phyloP scores from a whole-genome alignment of 1,284 basidiomycete genomes.

The Sanghuangporus sanghuang region DNA sequence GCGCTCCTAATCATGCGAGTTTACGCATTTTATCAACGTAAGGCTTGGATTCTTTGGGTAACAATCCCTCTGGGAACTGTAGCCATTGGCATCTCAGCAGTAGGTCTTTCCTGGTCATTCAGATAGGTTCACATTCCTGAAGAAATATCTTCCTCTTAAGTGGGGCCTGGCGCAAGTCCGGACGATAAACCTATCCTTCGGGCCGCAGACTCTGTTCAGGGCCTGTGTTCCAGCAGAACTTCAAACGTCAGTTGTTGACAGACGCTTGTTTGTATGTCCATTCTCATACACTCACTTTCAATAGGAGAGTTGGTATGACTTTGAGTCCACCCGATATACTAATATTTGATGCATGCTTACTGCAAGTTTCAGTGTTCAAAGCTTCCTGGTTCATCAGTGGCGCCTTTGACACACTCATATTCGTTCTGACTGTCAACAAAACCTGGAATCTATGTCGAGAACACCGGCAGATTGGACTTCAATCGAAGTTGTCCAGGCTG shows the following conservation, averaged over 20 bases:
- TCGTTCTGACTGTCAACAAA: constrained; percentile 10
- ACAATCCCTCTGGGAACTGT: constrained; percentile 4
- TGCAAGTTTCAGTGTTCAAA: constrained; percentile 5
- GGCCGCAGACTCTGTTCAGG: not conserved
- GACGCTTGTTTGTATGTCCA: not conserved
- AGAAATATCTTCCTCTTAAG: not conserved
- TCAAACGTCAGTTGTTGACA: constrained; percentile 1
- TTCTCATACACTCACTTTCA: no score
- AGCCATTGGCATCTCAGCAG: constrained; percentile 6
- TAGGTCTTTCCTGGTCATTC: not conserved
- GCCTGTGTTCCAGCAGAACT: constrained; percentile 8
- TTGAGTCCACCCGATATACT: not conserved
- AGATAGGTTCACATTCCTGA: not conserved
- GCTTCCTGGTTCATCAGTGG: constrained; percentile 8
- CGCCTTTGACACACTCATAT: constrained; percentile 8
- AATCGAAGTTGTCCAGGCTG: not conserved
- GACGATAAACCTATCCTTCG: constrained; percentile 10
- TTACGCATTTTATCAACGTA: constrained; percentile 9
- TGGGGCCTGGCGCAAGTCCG: not conserved
- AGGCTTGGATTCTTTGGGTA: constrained; percentile 10
- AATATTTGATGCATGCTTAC: not conserved
- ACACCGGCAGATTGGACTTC: constrained; percentile 1
- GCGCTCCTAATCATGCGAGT: constrained; percentile 12
- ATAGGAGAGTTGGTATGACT: not conserved
- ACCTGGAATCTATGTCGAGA: not conserved